A percentile compares a stretch with the other conserved stretches of the same genome.
These are phyloP conservation scores for Kodamaea plutei DNA, from an alignment of 1,139 yeast species.

Conservation along the genomic window DNA sequence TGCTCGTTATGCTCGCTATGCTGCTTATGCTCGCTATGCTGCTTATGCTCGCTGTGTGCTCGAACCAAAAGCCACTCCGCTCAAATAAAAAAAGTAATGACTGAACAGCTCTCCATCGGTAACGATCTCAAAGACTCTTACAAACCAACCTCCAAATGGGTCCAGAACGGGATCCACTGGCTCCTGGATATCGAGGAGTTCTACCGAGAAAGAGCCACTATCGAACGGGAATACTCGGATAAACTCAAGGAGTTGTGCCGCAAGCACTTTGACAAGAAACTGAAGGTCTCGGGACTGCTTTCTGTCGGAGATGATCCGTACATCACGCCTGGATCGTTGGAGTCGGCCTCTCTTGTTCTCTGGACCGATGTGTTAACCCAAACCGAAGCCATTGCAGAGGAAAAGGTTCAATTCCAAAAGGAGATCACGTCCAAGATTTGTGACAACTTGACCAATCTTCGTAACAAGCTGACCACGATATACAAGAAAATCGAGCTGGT, in stretches of 20 bases:
- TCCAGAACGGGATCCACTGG: conserved; percentile 69
- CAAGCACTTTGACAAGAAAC: conserved; percentile 73
- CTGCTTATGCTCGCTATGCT: too few species aligned
- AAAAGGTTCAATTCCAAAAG: conserved; percentile 54
- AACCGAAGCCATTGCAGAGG: conserved; percentile 76
- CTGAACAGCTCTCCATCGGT: conserved; percentile 44
- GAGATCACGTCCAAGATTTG: conserved; percentile 62
- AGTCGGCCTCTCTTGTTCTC: conserved; percentile 86
- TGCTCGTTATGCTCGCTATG: too few species aligned
- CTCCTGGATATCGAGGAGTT: conserved; percentile 74
- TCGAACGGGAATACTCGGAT: conserved; percentile 80
- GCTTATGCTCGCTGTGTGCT: too few species aligned
- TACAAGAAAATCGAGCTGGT: conserved; percentile 55
- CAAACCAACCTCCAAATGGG: conserved; percentile 75
- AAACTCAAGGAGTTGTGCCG: conserved; percentile 62
- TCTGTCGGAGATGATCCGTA: conserved; percentile 91
- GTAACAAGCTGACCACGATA: conserved; percentile 50
- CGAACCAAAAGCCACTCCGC: too few species aligned
- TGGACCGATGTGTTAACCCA: conserved; percentile 89
- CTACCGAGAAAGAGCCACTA: conserved; percentile 73
- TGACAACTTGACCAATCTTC: conserved; percentile 56
- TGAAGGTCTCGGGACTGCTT: conserved; percentile 59
- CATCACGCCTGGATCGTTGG: conserved; percentile 92
- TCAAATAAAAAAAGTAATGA: too few species aligned
- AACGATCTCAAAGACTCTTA: conserved; percentile 76